Base-by-base conservation (phyloP, 2,329 filamentous ascomycete species). In the Aspergillus sp. region DNA sequence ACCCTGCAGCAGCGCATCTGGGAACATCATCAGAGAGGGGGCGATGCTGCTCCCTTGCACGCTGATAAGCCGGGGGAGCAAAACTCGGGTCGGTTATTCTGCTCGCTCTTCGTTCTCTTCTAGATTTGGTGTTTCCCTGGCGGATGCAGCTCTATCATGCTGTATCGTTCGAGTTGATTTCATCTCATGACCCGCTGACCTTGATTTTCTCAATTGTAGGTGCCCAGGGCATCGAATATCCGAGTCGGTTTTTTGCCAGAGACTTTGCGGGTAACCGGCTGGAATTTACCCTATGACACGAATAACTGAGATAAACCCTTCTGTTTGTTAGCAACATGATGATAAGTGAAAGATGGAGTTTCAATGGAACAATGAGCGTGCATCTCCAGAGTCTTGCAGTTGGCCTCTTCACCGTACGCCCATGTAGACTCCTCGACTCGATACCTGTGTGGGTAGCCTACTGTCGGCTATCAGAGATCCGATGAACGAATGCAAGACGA, bases 201-300 rank as follows among this genome's bases (percentile, higher is more conserved):
- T n/a, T 23, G 5, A 17, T 4, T 9, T 1, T 30, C 13, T n/a
- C 7, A 9, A 9, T 6, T 49, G n/a, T 53, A 82, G 81, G 84
- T 2, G 73, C 78, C 0, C 76, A 84, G 67, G 85, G 84, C 0
- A 80, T 82, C 1, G 86, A 88, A 70, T 88, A 87, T 66, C 86
- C 86, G 0, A 78, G 74, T 38, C 78, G 87, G 13, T 89, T 89
- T 71, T 89, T 89, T 70, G 85, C 84, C 0, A 79, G 84, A 59
- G 83, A 86, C 64, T 86, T 79, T 72, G 82, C 82, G 1, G 83
- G 84, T 2, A 85, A 85, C 65, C 70, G 80, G 56, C 68, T 85
- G 36, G 83, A 85, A 68, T 85, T 85, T 64, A 83, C 78, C 55
- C 55, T 83, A 59, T 84, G 66, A 59, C 39, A 39, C 50, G 30